Evolutionary conservation across 345 rosid species (phyloP).

Genomic region (Bruguiera parviflora): DNA sequence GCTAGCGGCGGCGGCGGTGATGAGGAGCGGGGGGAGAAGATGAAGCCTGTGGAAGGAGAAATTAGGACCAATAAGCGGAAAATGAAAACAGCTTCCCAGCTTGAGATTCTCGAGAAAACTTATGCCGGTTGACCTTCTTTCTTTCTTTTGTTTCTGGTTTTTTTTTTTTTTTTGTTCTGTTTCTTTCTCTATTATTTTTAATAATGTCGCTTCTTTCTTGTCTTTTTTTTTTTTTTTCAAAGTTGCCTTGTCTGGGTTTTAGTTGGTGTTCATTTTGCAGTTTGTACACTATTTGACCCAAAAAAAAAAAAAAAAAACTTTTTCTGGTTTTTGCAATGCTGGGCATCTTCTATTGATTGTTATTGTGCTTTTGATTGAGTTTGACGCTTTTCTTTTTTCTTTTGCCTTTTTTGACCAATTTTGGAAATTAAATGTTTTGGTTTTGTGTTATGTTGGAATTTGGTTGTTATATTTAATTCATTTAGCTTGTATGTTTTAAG

Average conservation of each 20-base stretch:
- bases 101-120: slow-evolving; percentile 73
- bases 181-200: not conserved
- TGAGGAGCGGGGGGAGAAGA: slow-evolving; percentile 55
- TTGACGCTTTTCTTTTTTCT: no score
- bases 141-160: not conserved
- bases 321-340: no score
- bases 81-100: slow-evolving; percentile 95
- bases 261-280: slow-evolving; percentile 3
- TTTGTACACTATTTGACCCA: not conserved
- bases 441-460: no score
- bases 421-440: no score
- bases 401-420: no score
- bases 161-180: not conserved
- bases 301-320: no score
- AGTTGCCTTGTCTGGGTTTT: not conserved
- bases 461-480: not conserved
- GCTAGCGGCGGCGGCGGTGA: slow-evolving; percentile 13
- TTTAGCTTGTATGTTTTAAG: not conserved
- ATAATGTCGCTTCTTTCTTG: not conserved
- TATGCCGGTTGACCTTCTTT: slow-evolving; percentile 50
- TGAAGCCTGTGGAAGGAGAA: slow-evolving; percentile 59
- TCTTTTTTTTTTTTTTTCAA: not conserved
- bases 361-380: no score
- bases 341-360: no score
- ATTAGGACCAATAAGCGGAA: slow-evolving; percentile 60